Percentiles rank a stretch among this genome's conserved stretches.
These are phyloP conservation scores for Mollisia scopiformis DNA, from an alignment of 2,329 filamentous ascomycete species.

Conservation along the genomic window DNA sequence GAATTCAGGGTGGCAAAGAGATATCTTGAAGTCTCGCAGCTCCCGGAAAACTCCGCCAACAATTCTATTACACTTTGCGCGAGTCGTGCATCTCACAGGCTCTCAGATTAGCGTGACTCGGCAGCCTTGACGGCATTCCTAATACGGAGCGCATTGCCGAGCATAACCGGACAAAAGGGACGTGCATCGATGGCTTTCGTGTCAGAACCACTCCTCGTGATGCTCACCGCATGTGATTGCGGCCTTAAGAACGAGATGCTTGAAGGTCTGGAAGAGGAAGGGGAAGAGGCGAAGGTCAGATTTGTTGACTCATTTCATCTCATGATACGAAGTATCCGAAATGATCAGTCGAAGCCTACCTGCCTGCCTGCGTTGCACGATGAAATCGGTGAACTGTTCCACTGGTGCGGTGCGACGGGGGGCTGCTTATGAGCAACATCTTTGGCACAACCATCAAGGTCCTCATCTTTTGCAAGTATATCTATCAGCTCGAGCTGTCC, in stretches of 20 bases:
- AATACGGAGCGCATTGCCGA: slow-evolving; percentile 8
- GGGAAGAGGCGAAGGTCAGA: slow-evolving; percentile 4
- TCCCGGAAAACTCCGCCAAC: not conserved
- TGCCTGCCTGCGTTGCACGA: not conserved
- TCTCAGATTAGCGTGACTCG: slow-evolving; percentile 12
- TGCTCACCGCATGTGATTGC: slow-evolving; percentile 11
- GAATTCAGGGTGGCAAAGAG: no score
- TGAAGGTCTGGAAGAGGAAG: no score
- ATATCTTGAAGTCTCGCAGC: no score
- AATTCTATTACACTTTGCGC: not conserved
- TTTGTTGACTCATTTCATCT: not conserved
- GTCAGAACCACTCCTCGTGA: slow-evolving; percentile 4
- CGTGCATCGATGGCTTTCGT: slow-evolving; percentile 5
- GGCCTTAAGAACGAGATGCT: slow-evolving; percentile 2
- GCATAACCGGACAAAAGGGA: slow-evolving; percentile 22
- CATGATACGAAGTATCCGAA: not conserved
- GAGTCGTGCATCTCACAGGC: slow-evolving; percentile 1
- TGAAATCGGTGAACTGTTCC: not conserved
- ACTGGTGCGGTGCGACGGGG: not conserved
- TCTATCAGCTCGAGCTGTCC: no score
- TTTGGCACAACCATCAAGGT: not conserved
- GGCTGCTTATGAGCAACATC: not conserved
- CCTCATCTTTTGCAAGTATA: not conserved
- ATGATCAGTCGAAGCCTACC: not conserved
- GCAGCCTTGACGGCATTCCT: slow-evolving; percentile 6